These are phyloP conservation scores for Papiliotrema flavescens DNA, from an alignment of 1,284 basidiomycete species.

Conservation along the genomic window DNA sequence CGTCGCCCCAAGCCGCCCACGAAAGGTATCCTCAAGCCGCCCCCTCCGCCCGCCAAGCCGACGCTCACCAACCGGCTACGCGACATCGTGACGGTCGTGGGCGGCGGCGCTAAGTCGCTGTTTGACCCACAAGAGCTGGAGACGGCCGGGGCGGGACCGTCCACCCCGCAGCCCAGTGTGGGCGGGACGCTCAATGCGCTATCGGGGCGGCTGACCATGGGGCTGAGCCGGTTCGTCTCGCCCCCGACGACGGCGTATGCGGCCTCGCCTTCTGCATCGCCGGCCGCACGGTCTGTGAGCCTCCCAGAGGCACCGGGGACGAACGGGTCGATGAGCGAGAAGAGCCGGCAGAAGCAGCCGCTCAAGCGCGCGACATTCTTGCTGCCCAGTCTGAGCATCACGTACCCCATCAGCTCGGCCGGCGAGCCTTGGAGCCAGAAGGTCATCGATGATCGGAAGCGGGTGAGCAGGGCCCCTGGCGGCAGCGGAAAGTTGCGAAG, in stretches of 20 bases:
- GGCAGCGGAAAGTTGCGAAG: background rate
- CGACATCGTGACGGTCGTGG: constrained; percentile 41
- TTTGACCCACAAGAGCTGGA: constrained; percentile 15
- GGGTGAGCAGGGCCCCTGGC: constrained; percentile 20
- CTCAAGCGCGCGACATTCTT: constrained; percentile 82
- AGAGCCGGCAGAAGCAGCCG: constrained; percentile 48
- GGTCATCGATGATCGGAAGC: constrained; percentile 51
- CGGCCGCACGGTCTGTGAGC: constrained; percentile 11
- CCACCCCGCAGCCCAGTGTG: constrained; percentile 8
- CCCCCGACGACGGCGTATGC: too few relatives aligned
- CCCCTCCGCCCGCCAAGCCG: constrained; percentile 46
- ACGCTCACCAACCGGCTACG: constrained; percentile 43
- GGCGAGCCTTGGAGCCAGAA: constrained; percentile 72
- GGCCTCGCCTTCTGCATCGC: constrained; percentile 8
- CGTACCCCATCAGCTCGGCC: constrained; percentile 77
- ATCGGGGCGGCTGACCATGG: constrained; percentile 29
- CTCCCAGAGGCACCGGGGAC: constrained; percentile 16
- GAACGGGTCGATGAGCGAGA: constrained; percentile 15
- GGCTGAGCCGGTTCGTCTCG: constrained; percentile 26
- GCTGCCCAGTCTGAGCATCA: constrained; percentile 70
- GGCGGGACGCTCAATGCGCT: constrained; percentile 31
- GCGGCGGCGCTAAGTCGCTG: constrained; percentile 22
- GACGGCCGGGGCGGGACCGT: background rate
- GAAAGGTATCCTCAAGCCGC: constrained; percentile 48
- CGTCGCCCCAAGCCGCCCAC: constrained; percentile 42